Conservation (phyloP, 495 filamentous ascomycete species). For the Gamarada debralockiae region DNA sequence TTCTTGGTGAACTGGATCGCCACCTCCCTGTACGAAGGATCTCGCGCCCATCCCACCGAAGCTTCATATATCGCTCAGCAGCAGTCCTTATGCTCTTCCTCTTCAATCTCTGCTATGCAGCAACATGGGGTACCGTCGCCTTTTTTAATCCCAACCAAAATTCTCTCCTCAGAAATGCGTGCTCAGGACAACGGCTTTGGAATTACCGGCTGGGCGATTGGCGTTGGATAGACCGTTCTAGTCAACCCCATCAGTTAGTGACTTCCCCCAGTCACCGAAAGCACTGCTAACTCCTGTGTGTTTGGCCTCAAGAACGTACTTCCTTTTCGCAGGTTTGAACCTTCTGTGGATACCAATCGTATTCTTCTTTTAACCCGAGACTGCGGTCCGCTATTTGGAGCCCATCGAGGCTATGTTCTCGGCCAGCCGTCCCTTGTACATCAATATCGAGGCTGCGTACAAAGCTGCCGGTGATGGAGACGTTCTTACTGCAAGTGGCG, state of each 20-base stretch:
- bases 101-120: constrained; percentile 34
- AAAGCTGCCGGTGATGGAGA: constrained; percentile 1
- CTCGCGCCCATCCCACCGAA: not conserved
- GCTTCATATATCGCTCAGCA: constrained; percentile 19
- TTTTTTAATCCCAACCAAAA: constrained; percentile 48
- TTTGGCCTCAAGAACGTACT: constrained; percentile 37
- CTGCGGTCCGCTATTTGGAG: constrained; percentile 27
- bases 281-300: no score
- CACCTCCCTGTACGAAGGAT: constrained; percentile 20
- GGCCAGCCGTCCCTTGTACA: constrained; percentile 1
- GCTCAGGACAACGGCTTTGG: constrained; percentile 54
- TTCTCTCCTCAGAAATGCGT: constrained; percentile 47
- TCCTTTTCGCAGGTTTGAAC: constrained; percentile 50
- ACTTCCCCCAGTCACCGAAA: no score
- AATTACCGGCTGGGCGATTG: constrained; percentile 55
- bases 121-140: constrained; percentile 51
- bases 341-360: constrained; percentile 43
- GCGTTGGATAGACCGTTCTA: constrained; percentile 30
- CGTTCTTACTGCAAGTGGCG: not conserved
- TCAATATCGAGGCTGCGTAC: constrained; percentile 1
- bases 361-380: constrained; percentile 31
- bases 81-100: constrained; percentile 50
- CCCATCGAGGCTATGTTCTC: constrained; percentile 24
- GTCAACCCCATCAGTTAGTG: constrained; percentile 22
- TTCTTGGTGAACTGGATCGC: constrained; percentile 28